Percentiles rank a stretch among this genome's conserved stretches.
Evolutionary conservation across 805 yeast genomes (phyloP).

Genomic region (Sungouiella thailandica): DNA sequence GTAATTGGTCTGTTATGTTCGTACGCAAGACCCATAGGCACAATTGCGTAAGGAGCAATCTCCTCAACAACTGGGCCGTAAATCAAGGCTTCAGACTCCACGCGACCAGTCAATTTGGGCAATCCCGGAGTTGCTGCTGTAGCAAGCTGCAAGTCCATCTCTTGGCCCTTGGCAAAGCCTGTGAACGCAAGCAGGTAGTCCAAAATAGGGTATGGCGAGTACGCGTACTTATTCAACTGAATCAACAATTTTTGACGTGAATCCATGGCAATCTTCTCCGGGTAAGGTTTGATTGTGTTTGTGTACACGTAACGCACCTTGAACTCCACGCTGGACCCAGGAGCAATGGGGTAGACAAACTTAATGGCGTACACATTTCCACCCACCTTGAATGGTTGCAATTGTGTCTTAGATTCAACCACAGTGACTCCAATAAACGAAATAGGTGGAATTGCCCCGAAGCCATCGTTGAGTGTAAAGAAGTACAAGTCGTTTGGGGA

Average conservation of each 20-base stretch:
- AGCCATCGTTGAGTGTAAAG: slow-evolving; percentile 51
- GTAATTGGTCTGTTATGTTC: slow-evolving; percentile 63
- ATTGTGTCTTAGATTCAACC: slow-evolving; percentile 20
- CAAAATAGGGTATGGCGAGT: slow-evolving; percentile 57
- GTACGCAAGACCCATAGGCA: slow-evolving; percentile 54
- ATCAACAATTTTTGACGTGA: slow-evolving; percentile 59
- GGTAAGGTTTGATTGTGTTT: slow-evolving; percentile 52
- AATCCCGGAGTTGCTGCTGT: slow-evolving; percentile 14
- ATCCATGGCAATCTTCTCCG: slow-evolving; percentile 53
- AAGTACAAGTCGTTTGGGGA: slow-evolving; percentile 53
- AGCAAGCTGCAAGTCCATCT: slow-evolving; percentile 29
- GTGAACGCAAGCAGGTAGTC: slow-evolving; percentile 39
- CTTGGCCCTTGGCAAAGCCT: slow-evolving; percentile 46
- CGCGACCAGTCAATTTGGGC: slow-evolving; percentile 31
- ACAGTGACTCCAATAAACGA: slow-evolving; percentile 40
- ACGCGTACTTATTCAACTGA: slow-evolving; percentile 50
- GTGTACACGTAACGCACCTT: slow-evolving; percentile 46
- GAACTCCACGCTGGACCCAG: slow-evolving; percentile 50
- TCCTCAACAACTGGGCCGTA: slow-evolving; percentile 50
- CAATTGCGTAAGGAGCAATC: slow-evolving; percentile 42
- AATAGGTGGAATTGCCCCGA: slow-evolving; percentile 35
- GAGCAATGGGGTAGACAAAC: slow-evolving; percentile 64
- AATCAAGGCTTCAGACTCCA: slow-evolving; percentile 36
- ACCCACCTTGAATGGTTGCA: slow-evolving; percentile 18
- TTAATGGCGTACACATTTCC: slow-evolving; percentile 36